A percentile compares a stretch with the other conserved stretches of the same genome.
phyloP scores from a whole-genome alignment of 768 basidiomycete species.

The Pleurotus salmoneostramineus region DNA sequence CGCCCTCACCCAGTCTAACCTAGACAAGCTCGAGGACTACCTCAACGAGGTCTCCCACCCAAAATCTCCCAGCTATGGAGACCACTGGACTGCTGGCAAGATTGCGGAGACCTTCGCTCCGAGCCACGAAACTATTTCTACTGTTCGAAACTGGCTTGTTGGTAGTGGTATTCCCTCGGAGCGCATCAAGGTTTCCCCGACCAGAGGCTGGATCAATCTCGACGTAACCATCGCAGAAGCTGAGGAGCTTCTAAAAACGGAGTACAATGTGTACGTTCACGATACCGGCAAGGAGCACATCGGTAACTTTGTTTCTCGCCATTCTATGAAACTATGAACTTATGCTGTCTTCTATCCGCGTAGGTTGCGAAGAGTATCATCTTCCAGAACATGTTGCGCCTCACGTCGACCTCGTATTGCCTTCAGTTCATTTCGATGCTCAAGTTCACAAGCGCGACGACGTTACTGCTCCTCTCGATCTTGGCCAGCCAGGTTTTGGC shows the following conservation, averaged over 20 bases:
- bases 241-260: slow-evolving; percentile 35
- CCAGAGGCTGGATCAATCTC: slow-evolving; percentile 36
- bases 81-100: slow-evolving; percentile 42
- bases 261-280: slow-evolving; percentile 41
- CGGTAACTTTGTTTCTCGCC: slow-evolving; percentile 21
- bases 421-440: slow-evolving; percentile 32
- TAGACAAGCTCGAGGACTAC: slow-evolving; percentile 39
- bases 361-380: slow-evolving; percentile 30
- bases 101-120: slow-evolving; percentile 45
- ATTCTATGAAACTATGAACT: neutral
- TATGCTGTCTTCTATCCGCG: neutral
- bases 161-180: slow-evolving; percentile 34
- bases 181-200: slow-evolving; percentile 31
- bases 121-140: slow-evolving; percentile 31
- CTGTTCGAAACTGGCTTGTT: slow-evolving; percentile 41
- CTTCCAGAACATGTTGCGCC: slow-evolving; percentile 29
- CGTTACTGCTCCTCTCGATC: slow-evolving; percentile 5
- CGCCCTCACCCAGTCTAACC: slow-evolving; percentile 42
- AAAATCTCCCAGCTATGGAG: slow-evolving; percentile 44
- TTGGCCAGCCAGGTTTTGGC: slow-evolving; percentile 21
- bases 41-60: slow-evolving; percentile 48
- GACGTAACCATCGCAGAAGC: slow-evolving; percentile 36
- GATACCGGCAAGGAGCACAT: slow-evolving; percentile 30
- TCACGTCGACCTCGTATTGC: slow-evolving; percentile 35
- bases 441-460: slow-evolving; percentile 21